phyloP scores from a whole-genome alignment of 306 rosid species.

The Glycine soja region DNA sequence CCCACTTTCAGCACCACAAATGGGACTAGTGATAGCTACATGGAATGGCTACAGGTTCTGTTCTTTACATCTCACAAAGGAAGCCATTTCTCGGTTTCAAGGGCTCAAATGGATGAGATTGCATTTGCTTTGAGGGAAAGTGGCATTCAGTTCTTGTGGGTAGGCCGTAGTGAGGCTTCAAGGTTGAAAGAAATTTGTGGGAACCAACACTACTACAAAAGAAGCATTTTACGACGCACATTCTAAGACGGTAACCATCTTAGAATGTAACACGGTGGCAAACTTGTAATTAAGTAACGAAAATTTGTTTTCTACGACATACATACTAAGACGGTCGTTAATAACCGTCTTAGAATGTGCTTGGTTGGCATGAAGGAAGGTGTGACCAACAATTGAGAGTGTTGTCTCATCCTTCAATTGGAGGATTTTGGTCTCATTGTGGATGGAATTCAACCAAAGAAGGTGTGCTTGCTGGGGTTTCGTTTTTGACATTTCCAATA shows the following conservation, averaged over 20 bases:
- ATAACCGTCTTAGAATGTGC: too few relatives aligned
- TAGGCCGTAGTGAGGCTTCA: constrained; percentile 41
- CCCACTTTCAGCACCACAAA: neutral
- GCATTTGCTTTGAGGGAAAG: constrained; percentile 40
- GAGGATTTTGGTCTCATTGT: constrained; percentile 67
- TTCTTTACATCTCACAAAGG: constrained; percentile 60
- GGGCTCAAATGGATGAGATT: constrained; percentile 54
- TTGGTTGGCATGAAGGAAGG: too few relatives aligned
- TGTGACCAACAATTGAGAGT: constrained; percentile 69
- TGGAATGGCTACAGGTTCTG: constrained; percentile 60
- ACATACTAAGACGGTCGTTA: too few relatives aligned
- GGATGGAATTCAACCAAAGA: constrained; percentile 67
- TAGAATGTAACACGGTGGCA: too few relatives aligned
- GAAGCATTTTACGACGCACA: too few relatives aligned
- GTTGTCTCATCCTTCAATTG: constrained; percentile 50
- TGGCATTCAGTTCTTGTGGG: constrained; percentile 47
- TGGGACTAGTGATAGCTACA: constrained; percentile 2
- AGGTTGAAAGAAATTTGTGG: constrained; percentile 47
- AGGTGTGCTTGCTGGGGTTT: constrained; percentile 55
- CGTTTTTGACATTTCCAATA: constrained; percentile 52
- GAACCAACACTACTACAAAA: too few relatives aligned
- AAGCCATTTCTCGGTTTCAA: constrained; percentile 50
- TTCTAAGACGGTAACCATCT: too few relatives aligned
- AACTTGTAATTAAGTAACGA: too few relatives aligned
- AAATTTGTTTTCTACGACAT: too few relatives aligned